phyloP scores from a whole-genome alignment of 345 rosid species.

The Hirschfeldia incana region DNA sequence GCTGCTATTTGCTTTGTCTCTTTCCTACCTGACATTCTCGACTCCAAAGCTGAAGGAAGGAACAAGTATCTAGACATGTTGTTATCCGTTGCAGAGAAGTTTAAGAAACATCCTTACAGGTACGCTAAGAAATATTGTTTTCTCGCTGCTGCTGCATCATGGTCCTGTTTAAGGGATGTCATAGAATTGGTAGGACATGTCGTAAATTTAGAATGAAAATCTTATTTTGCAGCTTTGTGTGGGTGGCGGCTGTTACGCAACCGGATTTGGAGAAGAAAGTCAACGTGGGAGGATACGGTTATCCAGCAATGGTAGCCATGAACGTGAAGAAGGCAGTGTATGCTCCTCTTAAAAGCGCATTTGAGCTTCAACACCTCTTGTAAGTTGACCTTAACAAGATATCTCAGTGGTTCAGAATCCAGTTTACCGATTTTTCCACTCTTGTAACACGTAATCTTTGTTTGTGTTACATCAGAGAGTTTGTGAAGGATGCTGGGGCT shows the following conservation, averaged over 20 bases:
- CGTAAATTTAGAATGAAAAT: neutral
- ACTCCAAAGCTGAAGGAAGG: constrained; percentile 98
- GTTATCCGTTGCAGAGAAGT: constrained; percentile 85
- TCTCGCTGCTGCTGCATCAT: constrained; percentile 1
- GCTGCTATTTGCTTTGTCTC: constrained; percentile 96
- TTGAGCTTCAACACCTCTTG: constrained; percentile 78
- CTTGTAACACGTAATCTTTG: neutral
- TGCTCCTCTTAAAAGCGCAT: constrained; percentile 96
- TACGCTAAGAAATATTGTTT: constrained; percentile 20
- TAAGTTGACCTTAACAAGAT: constrained; percentile 41
- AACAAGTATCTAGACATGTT: constrained; percentile 77
- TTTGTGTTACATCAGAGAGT: constrained; percentile 58
- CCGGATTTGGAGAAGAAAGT: constrained; percentile 82
- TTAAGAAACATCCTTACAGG: constrained; percentile 93
- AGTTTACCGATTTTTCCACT: neutral
- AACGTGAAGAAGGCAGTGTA: constrained; percentile 91
- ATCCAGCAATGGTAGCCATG: constrained; percentile 94
- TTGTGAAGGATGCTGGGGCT: constrained; percentile 85
- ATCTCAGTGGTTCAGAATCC: neutral
- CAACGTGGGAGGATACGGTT: constrained; percentile 95
- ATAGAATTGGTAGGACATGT: constrained; percentile 1
- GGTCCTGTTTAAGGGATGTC: neutral
- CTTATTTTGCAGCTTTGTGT: constrained; percentile 58
- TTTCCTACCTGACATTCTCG: constrained; percentile 95
- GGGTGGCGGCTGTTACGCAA: constrained; percentile 94